phyloP scores from a whole-genome alignment of 148 eudicot genomes.

The Suaeda aralocaspica region DNA sequence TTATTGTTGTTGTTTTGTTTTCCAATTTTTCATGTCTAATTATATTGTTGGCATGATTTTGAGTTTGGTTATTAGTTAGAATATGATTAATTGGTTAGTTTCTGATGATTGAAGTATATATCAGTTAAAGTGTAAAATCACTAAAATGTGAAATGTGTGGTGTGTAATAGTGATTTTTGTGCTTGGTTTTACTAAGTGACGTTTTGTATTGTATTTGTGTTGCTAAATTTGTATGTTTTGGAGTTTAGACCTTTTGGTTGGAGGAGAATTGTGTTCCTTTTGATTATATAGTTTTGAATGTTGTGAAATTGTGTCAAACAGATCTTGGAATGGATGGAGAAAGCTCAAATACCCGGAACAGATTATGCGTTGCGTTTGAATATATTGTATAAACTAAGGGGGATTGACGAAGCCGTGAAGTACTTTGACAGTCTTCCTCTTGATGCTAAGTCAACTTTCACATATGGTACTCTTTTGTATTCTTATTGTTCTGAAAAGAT shows the following conservation, averaged over 20 bases:
- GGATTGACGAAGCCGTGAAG: conserved; percentile 55
- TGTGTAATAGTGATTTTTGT: background rate
- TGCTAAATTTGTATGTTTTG: background rate
- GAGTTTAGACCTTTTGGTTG: background rate
- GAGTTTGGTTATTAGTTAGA: too few relatives aligned
- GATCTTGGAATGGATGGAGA: conserved; percentile 85
- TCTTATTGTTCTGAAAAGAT: conserved; percentile 52
- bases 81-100: too few relatives aligned
- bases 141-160: background rate
- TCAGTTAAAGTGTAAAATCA: too few relatives aligned
- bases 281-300: background rate
- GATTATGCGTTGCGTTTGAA: conserved; percentile 48
- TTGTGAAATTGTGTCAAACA: conserved; percentile 25
- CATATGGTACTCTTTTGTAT: conserved; percentile 60
- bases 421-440: conserved; percentile 50
- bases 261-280: background rate
- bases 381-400: conserved; percentile 47
- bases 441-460: conserved; percentile 24
- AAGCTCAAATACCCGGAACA: conserved; percentile 28
- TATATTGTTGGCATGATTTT: too few relatives aligned
- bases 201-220: background rate
- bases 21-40: too few relatives aligned
- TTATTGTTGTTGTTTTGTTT: too few relatives aligned
- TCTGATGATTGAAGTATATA: too few relatives aligned
- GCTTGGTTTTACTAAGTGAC: background rate